A percentile compares a stretch with the other conserved stretches of the same genome.
Conservation (phyloP, 129 eudicot genomes). For the Kitagawia praeruptora region DNA sequence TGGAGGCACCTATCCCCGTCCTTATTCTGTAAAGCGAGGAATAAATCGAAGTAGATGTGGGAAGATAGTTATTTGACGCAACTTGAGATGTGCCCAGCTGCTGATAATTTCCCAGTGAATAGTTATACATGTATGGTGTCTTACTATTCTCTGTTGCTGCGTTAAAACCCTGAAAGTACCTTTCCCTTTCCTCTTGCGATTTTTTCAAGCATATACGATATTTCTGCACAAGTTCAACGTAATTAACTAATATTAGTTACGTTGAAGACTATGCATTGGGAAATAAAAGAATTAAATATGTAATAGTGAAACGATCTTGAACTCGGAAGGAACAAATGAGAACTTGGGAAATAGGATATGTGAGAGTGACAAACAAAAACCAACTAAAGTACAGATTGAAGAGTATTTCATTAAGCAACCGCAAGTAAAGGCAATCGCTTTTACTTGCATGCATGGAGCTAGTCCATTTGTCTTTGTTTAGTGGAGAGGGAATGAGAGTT, state of each 20-base stretch:
- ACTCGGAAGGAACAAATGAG: too few species aligned
- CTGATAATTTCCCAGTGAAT: background rate
- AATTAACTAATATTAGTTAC: background rate
- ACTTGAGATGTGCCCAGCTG: background rate
- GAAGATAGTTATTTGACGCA: background rate
- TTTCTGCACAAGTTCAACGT: slow-evolving; percentile 20
- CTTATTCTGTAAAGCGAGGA: background rate
- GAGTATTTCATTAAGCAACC: too few species aligned
- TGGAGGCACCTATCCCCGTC: background rate
- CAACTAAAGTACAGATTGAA: too few species aligned
- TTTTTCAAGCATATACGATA: slow-evolving; percentile 7
- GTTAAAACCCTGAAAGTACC: background rate
- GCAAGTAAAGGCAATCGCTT: too few species aligned
- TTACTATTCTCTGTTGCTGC: background rate
- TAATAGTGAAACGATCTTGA: background rate
- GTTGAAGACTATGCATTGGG: background rate
- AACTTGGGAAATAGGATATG: background rate
- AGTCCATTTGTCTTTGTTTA: too few species aligned
- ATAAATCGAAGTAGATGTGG: background rate
- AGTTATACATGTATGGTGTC: background rate
- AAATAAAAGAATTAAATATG: background rate
- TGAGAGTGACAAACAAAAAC: too few species aligned
- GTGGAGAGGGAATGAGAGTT: too few species aligned
- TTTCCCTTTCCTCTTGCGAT: too few species aligned
- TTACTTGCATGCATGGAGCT: too few species aligned